Evolutionary conservation across 495 filamentous ascomycete species (phyloP).

Genomic region (Aspergillus bertholletiae): DNA sequence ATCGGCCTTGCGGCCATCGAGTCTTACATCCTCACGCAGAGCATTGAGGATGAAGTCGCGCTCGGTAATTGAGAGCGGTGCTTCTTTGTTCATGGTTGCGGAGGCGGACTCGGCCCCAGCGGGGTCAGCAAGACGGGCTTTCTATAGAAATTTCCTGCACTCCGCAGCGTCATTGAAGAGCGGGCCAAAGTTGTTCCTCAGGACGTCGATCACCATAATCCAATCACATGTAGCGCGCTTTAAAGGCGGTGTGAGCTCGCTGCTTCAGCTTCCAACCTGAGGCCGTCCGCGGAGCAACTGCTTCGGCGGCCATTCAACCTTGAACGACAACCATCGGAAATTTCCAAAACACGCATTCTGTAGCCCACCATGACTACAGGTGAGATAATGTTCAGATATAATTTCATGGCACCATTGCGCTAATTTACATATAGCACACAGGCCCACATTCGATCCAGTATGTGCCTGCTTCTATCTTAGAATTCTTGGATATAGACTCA

Average conservation of each 20-base stretch:
- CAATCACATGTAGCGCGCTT: constrained; percentile 4
- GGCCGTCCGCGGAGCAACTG: constrained; percentile 2
- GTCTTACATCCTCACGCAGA: constrained; percentile 67
- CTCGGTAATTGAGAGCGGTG: constrained; percentile 75
- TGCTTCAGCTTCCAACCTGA: constrained; percentile 13
- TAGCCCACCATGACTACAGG: constrained; percentile 63
- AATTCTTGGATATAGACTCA: constrained; percentile 13
- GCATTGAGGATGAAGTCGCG: constrained; percentile 72
- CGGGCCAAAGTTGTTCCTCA: constrained; percentile 12
- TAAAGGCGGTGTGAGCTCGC: constrained; percentile 9
- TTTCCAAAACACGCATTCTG: background rate
- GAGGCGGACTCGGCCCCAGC: constrained; percentile 22
- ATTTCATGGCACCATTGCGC: background rate
- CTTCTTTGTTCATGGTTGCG: constrained; percentile 80
- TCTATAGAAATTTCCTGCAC: constrained; percentile 22
- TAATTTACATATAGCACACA: constrained; percentile 53
- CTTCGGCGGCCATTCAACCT: constrained; percentile 4
- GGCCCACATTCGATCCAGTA: constrained; percentile 93
- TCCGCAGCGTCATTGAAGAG: constrained; percentile 20
- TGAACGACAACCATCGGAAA: background rate
- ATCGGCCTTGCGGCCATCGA: constrained; percentile 80
- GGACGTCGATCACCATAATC: background rate
- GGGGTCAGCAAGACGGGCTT: constrained; percentile 21
- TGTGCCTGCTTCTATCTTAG: constrained; percentile 17
- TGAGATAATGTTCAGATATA: constrained; percentile 11